Evolutionary conservation across 2,329 filamentous ascomycete genomes (phyloP).

Genomic region (Fusarium udum): DNA sequence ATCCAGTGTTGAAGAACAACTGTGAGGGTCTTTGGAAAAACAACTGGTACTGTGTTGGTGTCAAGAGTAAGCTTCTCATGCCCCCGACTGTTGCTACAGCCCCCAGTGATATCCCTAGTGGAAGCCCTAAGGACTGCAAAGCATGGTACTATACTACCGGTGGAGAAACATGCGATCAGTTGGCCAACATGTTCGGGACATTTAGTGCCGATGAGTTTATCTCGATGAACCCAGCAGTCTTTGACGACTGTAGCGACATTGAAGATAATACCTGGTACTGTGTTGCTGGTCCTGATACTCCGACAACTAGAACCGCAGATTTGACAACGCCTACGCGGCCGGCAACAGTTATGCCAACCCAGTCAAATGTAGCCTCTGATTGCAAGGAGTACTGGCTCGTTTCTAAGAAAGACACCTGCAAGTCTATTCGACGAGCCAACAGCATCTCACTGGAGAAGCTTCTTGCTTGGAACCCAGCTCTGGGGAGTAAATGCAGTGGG

Average conservation of each 20-base stretch:
- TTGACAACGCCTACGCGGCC: rapidly evolving
- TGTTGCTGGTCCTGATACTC: background rate
- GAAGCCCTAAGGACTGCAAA: background rate
- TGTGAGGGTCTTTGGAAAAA: background rate
- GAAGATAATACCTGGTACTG: background rate
- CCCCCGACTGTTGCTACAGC: background rate
- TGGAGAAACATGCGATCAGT: background rate
- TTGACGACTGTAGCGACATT: background rate
- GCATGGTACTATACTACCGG: background rate
- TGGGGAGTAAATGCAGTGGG: background rate
- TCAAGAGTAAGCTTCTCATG: background rate
- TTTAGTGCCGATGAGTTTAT: background rate
- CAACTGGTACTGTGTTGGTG: background rate
- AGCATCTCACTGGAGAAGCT: background rate
- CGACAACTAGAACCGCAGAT: background rate
- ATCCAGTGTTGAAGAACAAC: background rate
- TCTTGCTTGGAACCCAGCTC: background rate
- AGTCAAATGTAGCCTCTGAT: rapidly evolving
- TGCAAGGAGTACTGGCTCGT: background rate
- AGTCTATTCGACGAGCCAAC: background rate
- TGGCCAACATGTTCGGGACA: background rate
- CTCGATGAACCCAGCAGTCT: background rate
- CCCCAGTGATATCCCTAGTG: background rate
- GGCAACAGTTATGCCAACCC: background rate
- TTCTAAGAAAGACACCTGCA: background rate